Base-by-base conservation (phyloP, 495 filamentous ascomycete genomes). In the Penicillium subrubescens region DNA sequence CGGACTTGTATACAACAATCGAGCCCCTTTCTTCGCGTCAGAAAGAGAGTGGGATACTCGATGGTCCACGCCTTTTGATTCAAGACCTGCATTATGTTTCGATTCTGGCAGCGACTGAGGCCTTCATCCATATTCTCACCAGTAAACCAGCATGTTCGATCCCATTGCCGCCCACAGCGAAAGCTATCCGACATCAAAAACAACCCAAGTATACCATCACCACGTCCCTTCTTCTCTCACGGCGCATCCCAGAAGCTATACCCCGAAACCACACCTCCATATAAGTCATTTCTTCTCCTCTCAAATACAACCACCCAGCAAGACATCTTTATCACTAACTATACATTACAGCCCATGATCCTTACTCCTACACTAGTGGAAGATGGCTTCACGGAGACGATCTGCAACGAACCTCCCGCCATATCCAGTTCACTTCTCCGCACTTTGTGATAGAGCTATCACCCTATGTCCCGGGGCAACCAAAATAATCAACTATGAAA, bases 301-400 rank as follows among this genome's bases (percentile, higher is more conserved):
- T 17, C 14, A 43, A n/a, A 17, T 17, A 1, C 39, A n/a, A 17
- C 5, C 5, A 43, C 39, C 14, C 17, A n/a, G 14, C 14, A 17
- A 43, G 39, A 17, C 6, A n/a, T 43, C 4, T 1, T 44, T 44
- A 5, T 19, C n/a, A 19, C 41, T 44, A 6, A 44, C 41, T 19
- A n/a, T 10, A 19, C 41, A 6, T 5, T 10, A 8, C 7, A 44
- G 41, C 5, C n/a, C 5, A 44, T 37, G 66, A 83, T 70, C 78
- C 73, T 65, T 65, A 78, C 57, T 41, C 41, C 15, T 83, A 79
- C 62, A 80, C 79, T 2, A 62, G 67, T 67, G 76, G 80, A 61
- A 72, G 77, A 71, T 82, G 77, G 80, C 77, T 82, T 29, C 63
- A 71, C 70, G 71, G 69, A 46, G 79, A 83, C 62, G 64, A 73